phyloP scores from a whole-genome alignment of 2,329 filamentous ascomycete species.

The Clonostachys chloroleuca region DNA sequence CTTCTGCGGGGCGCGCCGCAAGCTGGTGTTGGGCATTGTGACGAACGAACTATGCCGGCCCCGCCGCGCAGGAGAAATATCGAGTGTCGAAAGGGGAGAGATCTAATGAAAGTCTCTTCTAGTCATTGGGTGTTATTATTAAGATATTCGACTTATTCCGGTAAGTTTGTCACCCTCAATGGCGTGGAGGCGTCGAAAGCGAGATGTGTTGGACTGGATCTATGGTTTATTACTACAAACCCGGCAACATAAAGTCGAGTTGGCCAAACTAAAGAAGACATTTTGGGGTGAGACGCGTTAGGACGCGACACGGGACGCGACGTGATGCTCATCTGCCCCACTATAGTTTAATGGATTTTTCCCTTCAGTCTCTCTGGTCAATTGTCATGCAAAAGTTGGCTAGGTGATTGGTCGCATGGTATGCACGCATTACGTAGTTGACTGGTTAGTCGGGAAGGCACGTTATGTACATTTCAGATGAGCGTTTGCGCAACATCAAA shows the following conservation, averaged over 20 bases:
- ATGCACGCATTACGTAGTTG: too few relatives aligned
- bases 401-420: too few relatives aligned
- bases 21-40: constrained; percentile 55
- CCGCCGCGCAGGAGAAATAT: not conserved
- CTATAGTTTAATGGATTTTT: constrained; percentile 1
- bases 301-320: constrained; percentile 4
- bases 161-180: not conserved
- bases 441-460: too few relatives aligned
- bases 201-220: not conserved
- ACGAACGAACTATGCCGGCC: not conserved
- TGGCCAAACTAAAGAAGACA: not conserved
- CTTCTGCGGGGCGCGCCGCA: constrained; percentile 54
- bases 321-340: constrained; percentile 1
- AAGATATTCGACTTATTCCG: not conserved
- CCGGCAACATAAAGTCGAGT: not conserved
- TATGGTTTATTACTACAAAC: not conserved
- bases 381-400: too few relatives aligned
- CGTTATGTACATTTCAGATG: too few relatives aligned
- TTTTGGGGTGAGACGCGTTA: constrained; percentile 3
- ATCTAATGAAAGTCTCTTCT: not conserved
- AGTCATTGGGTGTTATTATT: not conserved
- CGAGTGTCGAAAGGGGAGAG: not conserved
- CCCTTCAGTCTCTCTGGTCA: too few relatives aligned
- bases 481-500: too few relatives aligned
- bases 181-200: not conserved